Percentiles rank a stretch among this genome's conserved stretches.
Evolutionary conservation across 257 asterid species (phyloP).

Genomic region (Verbascum thapsus): DNA sequence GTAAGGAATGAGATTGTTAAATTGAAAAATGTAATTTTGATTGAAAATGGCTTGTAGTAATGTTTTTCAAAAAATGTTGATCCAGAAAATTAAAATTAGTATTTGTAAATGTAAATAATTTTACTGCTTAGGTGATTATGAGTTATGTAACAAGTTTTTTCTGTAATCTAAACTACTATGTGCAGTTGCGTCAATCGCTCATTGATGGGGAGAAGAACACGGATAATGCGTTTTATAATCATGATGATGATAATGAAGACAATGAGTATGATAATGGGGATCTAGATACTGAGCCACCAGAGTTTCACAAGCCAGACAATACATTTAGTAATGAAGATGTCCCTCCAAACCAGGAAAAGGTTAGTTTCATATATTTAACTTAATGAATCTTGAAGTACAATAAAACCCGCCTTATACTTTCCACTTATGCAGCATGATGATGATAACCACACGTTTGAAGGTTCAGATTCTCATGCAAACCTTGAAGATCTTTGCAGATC

Average conservation of each 20-base stretch:
- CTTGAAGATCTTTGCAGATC: constrained; percentile 94
- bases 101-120: too few species aligned
- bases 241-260: constrained; percentile 40
- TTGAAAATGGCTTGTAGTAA: too few species aligned
- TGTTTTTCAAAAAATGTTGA: too few species aligned
- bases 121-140: constrained; percentile 27
- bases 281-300: constrained; percentile 56
- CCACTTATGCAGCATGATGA: constrained; percentile 50
- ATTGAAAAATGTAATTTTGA: too few species aligned
- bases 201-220: constrained; percentile 41
- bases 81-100: too few species aligned
- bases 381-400: too few species aligned
- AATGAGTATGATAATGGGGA: constrained; percentile 67
- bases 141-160: constrained; percentile 17
- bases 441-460: constrained; percentile 33
- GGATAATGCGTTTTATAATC: constrained; percentile 38
- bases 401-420: constrained; percentile 20
- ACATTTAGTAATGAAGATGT: constrained; percentile 36
- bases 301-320: constrained; percentile 61
- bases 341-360: constrained; percentile 53
- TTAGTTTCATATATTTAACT: constrained; percentile 29
- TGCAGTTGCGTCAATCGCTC: constrained; percentile 89
- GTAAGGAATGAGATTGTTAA: too few species aligned
- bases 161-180: constrained; percentile 30
- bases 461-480: constrained; percentile 50